These are phyloP conservation scores for Vicia sativa DNA, from an alignment of 306 rosid species.

Conservation along the genomic window DNA sequence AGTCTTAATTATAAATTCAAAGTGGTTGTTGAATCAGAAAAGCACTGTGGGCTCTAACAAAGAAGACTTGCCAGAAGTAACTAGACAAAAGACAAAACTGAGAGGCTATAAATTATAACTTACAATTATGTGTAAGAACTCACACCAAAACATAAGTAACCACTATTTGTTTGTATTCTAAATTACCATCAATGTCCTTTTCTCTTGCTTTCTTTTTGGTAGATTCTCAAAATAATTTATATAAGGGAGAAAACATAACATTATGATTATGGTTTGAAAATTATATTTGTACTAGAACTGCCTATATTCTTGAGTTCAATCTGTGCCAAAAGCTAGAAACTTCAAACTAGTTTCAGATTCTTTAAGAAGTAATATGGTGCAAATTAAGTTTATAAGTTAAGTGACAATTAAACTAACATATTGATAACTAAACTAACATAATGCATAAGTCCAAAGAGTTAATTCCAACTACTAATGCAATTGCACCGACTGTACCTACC, in stretches of 20 bases:
- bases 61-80: constrained; percentile 28
- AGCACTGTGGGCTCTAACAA: constrained; percentile 26
- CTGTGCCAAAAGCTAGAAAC: constrained; percentile 16
- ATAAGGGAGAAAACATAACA: no score
- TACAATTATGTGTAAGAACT: not conserved
- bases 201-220: constrained; percentile 15
- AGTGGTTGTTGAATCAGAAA: constrained; percentile 44
- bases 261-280: no score
- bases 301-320: constrained; percentile 16
- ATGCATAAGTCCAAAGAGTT: constrained; percentile 27
- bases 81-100: constrained; percentile 18
- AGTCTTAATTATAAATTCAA: constrained; percentile 25
- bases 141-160: constrained; percentile 8
- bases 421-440: constrained; percentile 26
- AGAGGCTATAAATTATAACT: constrained; percentile 25
- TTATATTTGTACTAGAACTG: not conserved
- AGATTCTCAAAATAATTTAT: constrained; percentile 2
- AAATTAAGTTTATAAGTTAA: not conserved
- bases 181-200: constrained; percentile 20
- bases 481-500: not conserved
- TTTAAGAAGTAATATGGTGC: constrained; percentile 8
- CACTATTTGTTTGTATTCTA: constrained; percentile 26
- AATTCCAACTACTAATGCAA: constrained; percentile 22
- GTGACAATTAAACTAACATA: no score
- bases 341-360: not conserved